These are phyloP conservation scores for Ophiostoma ulmi DNA, from an alignment of 2,329 filamentous ascomycete species.

Conservation along the genomic window DNA sequence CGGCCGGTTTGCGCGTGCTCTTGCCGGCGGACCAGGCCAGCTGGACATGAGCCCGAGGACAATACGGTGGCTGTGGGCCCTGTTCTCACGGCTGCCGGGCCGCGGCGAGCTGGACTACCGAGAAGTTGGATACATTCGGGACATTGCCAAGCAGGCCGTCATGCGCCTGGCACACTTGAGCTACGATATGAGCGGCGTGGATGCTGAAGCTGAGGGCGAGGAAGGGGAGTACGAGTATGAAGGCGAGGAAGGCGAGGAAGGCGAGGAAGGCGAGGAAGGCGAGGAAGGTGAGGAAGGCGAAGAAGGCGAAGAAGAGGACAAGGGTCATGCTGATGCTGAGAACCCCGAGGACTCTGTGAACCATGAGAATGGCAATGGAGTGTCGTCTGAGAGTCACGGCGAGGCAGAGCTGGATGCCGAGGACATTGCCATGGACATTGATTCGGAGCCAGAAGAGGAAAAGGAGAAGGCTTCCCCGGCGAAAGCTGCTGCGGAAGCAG, in stretches of 20 bases:
- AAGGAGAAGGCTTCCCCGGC: neutral
- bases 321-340: neutral
- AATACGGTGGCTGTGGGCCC: conserved; percentile 79
- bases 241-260: conserved; percentile 22
- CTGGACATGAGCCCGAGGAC: conserved; percentile 58
- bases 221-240: conserved; percentile 41
- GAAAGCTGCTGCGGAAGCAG: conserved; percentile 12
- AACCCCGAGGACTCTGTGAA: neutral
- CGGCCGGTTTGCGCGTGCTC: conserved; percentile 20
- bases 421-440: conserved; percentile 26
- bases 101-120: conserved; percentile 68
- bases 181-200: conserved; percentile 43
- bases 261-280: conserved; percentile 4
- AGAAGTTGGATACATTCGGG: conserved; percentile 70
- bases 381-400: neutral
- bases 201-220: conserved; percentile 32
- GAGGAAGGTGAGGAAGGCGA: conserved; percentile 13
- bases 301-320: neutral
- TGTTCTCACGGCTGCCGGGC: conserved; percentile 70
- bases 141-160: conserved; percentile 72
- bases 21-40: conserved; percentile 32
- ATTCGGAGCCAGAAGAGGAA: conserved; percentile 21
- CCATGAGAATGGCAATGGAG: neutral
- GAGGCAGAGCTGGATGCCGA: conserved; percentile 17
- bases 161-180: conserved; percentile 51